These are phyloP conservation scores for Vigna angularis DNA, from an alignment of 306 rosid species.

Conservation along the genomic window DNA sequence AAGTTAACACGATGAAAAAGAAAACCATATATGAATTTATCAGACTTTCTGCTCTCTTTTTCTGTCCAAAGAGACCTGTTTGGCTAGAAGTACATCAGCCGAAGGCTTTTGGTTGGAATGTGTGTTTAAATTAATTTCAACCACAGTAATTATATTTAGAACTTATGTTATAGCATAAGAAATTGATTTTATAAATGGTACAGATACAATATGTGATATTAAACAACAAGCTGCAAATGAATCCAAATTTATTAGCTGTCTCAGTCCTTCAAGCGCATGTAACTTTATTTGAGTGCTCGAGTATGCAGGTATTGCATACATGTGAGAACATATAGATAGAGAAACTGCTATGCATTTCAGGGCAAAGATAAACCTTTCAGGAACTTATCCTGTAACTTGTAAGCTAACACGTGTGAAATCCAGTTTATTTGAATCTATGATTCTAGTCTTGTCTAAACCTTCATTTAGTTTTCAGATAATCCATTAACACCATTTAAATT, in stretches of 20 bases:
- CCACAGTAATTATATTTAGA: no score
- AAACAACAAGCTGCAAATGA: no score
- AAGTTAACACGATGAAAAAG: conserved; percentile 4
- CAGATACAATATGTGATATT: no score
- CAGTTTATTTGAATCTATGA: conserved; percentile 18
- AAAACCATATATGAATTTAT: not conserved
- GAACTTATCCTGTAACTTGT: not conserved
- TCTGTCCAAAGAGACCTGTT: not conserved
- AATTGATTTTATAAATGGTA: no score
- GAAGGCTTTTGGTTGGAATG: not conserved
- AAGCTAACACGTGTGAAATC: conserved; percentile 14
- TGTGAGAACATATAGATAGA: no score
- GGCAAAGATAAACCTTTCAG: not conserved
- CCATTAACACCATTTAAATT: conserved; percentile 1
- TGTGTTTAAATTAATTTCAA: not conserved
- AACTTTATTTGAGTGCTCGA: no score
- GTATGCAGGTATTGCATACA: not conserved
- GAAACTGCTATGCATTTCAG: not conserved
- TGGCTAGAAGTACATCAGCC: no score
- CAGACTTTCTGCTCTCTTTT: not conserved
- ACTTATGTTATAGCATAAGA: no score
- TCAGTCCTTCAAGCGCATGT: no score
- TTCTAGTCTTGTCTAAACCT: not conserved
- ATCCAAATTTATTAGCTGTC: no score
- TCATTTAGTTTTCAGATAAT: not conserved